Conservation (phyloP, 2,329 filamentous ascomycete species). For the Diaporthe sp. region DNA sequence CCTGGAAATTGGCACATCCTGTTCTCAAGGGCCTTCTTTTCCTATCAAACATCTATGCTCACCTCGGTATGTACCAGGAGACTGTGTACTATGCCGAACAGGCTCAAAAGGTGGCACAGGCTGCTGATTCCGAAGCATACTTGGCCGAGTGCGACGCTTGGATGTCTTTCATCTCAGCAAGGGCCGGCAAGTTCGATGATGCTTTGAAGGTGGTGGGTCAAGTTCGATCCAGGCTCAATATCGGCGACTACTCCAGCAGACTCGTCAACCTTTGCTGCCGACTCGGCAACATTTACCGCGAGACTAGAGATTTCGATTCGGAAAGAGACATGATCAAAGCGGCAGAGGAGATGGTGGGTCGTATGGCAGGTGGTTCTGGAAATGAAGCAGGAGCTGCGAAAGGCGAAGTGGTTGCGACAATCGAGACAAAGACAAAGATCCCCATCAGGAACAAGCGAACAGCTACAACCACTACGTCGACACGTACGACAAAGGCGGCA, state of each 20-base stretch:
- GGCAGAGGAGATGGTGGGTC: constrained; percentile 63
- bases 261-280: constrained; percentile 66
- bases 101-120: constrained; percentile 81
- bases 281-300: constrained; percentile 69
- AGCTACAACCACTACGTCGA: constrained; percentile 45
- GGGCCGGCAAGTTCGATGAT: constrained; percentile 71
- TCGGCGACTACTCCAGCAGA: constrained; percentile 59
- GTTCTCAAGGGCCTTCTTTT: constrained; percentile 80
- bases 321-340: constrained; percentile 60
- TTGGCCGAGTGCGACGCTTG: constrained; percentile 68
- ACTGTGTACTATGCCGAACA: constrained; percentile 91
- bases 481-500: constrained; percentile 46
- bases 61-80: constrained; percentile 89
- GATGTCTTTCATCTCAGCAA: constrained; percentile 68
- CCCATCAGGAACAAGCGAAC: constrained; percentile 50
- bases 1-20: constrained; percentile 84
- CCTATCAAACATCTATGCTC: constrained; percentile 83
- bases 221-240: constrained; percentile 66
- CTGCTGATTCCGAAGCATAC: constrained; percentile 74
- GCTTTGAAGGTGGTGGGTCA: constrained; percentile 69
- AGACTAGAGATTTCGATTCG: constrained; percentile 60
- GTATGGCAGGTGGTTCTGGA: constrained; percentile 46
- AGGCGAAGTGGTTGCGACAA: constrained; percentile 44
- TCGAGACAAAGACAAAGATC: constrained; percentile 56
- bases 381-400: not conserved